Evolutionary conservation across 1,284 basidiomycete species (phyloP).

Genomic region (Fomitopsis pinicola): DNA sequence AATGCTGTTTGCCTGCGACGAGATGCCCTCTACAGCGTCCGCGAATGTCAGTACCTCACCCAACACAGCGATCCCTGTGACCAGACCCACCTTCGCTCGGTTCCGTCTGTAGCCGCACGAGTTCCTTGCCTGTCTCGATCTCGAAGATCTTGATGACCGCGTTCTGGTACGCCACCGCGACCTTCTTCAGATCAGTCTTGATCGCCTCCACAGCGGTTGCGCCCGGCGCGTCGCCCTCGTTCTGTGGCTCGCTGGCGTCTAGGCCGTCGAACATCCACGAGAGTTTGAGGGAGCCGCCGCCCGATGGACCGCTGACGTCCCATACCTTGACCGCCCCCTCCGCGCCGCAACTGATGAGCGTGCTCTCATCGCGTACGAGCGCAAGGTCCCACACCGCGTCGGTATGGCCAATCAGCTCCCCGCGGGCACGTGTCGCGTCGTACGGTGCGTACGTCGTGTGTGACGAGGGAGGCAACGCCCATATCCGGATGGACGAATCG

Average conservation of each 20-base stretch:
- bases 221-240: constrained; percentile 55
- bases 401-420: constrained; percentile 86
- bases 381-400: constrained; percentile 96
- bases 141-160: constrained; percentile 89
- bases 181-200: constrained; percentile 74
- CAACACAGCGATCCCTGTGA: background rate
- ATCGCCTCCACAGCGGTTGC: constrained; percentile 81
- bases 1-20: constrained; percentile 86
- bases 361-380: constrained; percentile 69
- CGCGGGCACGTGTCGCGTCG: constrained; percentile 73
- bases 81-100: constrained; percentile 59
- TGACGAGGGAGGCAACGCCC: constrained; percentile 71
- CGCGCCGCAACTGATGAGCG: constrained; percentile 85
- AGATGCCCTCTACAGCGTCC: constrained; percentile 57
- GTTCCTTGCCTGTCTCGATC: constrained; percentile 80
- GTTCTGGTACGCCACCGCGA: constrained; percentile 90
- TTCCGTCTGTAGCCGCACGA: constrained; percentile 65
- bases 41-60: background rate
- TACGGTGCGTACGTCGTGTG: constrained; percentile 87
- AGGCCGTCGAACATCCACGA: constrained; percentile 80
- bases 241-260: constrained; percentile 39
- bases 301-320: constrained; percentile 70
- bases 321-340: constrained; percentile 94
- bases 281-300: constrained; percentile 56
- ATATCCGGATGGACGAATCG: constrained; percentile 90